Base-by-base conservation (phyloP, 2,329 filamentous ascomycete species). In the Sphaerulina vaccinii region DNA sequence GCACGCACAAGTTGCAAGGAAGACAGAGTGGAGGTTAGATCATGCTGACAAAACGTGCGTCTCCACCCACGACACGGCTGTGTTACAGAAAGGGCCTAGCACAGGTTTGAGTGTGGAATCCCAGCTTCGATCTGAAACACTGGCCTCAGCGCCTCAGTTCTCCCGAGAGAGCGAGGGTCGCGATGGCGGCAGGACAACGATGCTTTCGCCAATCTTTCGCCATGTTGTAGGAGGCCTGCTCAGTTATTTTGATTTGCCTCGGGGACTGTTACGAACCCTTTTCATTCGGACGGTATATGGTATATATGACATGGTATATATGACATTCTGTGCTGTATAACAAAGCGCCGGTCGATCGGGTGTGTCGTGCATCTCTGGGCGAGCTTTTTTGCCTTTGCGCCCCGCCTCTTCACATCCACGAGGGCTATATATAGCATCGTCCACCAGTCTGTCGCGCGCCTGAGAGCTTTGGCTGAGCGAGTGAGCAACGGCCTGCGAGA, bases 71-170 rank as follows among this genome's bases (percentile, higher is more conserved):
- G 44, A 47, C 21, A 47, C 44, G 44, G 44, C 33, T 33, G 19
- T 33, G 51, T 45, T 41, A 41, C 51, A 38, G 37, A 51, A 51
- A 11, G 18, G 37, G 52, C 27, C 24, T 41, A 46, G 52, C 37
- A 35, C 11, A 18, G 45, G 36, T 39, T 48, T 33, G 37, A 27
- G 36, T 48, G 45, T 40, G 39, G 27, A 50, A 56, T 42, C 27
- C 27, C 9, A 29, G 27, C 27, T 29, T 27, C 27, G 8, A 10
- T 29, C 40, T 50, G 53, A 56, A 56, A 56, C 53, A 43, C 18
- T 42, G 53, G 45, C 27, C 53, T 52, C 42, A 27, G 53, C 53
- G 49, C 45, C 53, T 52, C 42, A 3, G n/a, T 29, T 29, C 27
- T 3, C 9, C 27, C 27, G 27, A 5, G n/a, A n/a, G n/a, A n/a